These are phyloP conservation scores for Pseudogymnoascus sp. DNA, from an alignment of 2,329 filamentous ascomycete species.

Conservation along the genomic window DNA sequence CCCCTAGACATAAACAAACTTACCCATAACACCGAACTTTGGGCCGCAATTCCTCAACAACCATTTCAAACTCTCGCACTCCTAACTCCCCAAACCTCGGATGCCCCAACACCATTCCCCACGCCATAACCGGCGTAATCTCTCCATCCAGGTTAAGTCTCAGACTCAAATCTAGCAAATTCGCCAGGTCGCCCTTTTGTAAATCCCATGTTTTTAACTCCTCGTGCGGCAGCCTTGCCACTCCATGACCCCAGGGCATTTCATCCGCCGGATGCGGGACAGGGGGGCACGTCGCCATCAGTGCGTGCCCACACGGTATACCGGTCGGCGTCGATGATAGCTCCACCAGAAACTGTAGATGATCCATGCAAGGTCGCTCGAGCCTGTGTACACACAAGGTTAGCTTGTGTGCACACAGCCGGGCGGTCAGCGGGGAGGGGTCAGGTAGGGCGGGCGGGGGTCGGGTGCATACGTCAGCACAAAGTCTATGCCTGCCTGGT, in stretches of 20 bases:
- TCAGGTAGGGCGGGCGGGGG: constrained; percentile 16
- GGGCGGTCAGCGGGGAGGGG: not conserved
- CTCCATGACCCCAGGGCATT: constrained; percentile 44
- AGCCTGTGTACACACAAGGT: constrained; percentile 50
- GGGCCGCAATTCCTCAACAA: constrained; percentile 64
- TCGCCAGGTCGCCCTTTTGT: constrained; percentile 66
- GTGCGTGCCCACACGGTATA: constrained; percentile 74
- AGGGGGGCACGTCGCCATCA: constrained; percentile 89
- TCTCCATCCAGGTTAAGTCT: constrained; percentile 78
- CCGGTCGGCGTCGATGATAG: constrained; percentile 46
- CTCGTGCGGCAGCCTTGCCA: constrained; percentile 8
- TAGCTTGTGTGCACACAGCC: constrained; percentile 32
- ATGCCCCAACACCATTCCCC: constrained; percentile 71
- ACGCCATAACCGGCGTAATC: constrained; percentile 93
- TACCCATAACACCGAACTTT: constrained; percentile 93
- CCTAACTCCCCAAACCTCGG: constrained; percentile 59
- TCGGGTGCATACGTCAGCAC: constrained; percentile 71
- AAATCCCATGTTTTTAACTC: constrained; percentile 65
- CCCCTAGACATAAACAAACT: constrained; percentile 29
- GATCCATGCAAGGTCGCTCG: constrained; percentile 88
- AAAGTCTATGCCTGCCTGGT: constrained; percentile 81
- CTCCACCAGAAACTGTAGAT: constrained; percentile 66
- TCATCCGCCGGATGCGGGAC: constrained; percentile 37
- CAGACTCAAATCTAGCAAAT: constrained; percentile 75
- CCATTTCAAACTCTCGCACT: constrained; percentile 57